Base-by-base conservation (phyloP, 768 basidiomycete species). In the Trametes coccinea region DNA sequence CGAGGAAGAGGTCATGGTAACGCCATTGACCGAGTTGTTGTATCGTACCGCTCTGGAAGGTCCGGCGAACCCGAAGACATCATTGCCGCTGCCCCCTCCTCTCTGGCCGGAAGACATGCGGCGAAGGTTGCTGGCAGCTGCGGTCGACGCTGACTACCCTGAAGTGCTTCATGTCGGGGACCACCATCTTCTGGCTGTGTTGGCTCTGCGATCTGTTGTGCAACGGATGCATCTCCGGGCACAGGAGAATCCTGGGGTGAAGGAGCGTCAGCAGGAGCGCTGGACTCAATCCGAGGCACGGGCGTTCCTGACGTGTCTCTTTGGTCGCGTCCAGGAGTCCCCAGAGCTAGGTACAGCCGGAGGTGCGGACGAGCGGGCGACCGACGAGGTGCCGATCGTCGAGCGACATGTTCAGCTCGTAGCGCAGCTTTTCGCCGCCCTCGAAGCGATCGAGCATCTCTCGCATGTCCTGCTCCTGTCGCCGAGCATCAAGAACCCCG, bases 221-320 rank as follows among this genome's bases (percentile, higher is more conserved):
- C 75, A 67, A 29, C 80, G 74, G 0, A 72, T 89, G 46, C 78
- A 85, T 57, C 62, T 64, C 7, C 82, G 88, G 16, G 82, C 84
- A 29, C 63, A 77, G 52, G 86, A 84, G 66, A 78, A 64, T 43
- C 74, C 75, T 0, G 69, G 73, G 16, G 84, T 76, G 62, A 84
- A 80, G 67, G 86, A 84, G n/a, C 80, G 84, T 43, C 82, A 86
- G 61, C 80, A 78, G 64, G 90, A 90, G 69, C 77, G 82, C 29
- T 93, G 91, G 91, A 87, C 85, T 0, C 77, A 72, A 62, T 74
- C 72, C 5, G 91, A 93, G 70, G 87, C 83, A 3, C 76, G 69
- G 3, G 83, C 82, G 31, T 79, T 90, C 68, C 77, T 92, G 45
- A 75, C 82, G 0, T 77, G 84, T 34, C 84, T 85, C 71, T 57